phyloP scores from a whole-genome alignment of 352 stramenopile species.

The Achlya hypogyna region DNA sequence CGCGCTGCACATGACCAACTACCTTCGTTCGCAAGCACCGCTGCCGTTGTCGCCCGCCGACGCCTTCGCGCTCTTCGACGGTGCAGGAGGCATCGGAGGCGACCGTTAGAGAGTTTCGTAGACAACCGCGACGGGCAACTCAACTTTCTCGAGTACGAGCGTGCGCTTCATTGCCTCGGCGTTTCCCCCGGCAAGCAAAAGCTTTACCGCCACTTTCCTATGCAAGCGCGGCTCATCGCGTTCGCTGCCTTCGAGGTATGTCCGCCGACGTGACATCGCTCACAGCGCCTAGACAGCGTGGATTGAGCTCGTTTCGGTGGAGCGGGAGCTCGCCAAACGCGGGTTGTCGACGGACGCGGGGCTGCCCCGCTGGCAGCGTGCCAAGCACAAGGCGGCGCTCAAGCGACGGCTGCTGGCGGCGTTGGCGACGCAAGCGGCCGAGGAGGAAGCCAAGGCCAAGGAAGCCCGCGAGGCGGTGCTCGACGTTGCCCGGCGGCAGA shows the following conservation, averaged over 20 bases:
- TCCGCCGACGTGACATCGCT: background rate
- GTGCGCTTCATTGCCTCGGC: slow-evolving; percentile 41
- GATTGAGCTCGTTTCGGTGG: background rate
- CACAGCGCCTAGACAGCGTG: background rate
- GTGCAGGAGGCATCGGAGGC: background rate
- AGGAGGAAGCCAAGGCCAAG: slow-evolving; percentile 38
- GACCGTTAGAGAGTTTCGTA: slow-evolving; percentile 20
- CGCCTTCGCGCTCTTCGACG: slow-evolving; percentile 14
- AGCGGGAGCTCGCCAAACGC: background rate
- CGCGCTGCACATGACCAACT: slow-evolving; percentile 66
- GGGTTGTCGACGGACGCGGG: background rate
- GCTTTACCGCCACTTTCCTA: slow-evolving; percentile 30
- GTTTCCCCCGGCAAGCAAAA: slow-evolving; percentile 18
- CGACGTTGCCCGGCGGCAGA: slow-evolving; percentile 33
- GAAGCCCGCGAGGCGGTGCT: slow-evolving; percentile 48
- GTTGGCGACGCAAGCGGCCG: slow-evolving; percentile 24
- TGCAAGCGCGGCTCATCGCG: slow-evolving; percentile 26
- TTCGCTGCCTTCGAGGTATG: slow-evolving; percentile 44
- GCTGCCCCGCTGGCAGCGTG: background rate
- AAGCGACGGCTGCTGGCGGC: background rate
- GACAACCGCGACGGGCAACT: slow-evolving; percentile 46
- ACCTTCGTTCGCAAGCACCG: slow-evolving; percentile 26
- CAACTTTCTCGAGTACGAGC: slow-evolving; percentile 61
- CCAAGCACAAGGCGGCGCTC: background rate
- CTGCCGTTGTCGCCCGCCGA: slow-evolving; percentile 5